Evolutionary conservation across 2,329 filamentous ascomycete species (phyloP), one percentile per base, ranked within the genome.

Genomic region (Penicillium sp.): DNA sequence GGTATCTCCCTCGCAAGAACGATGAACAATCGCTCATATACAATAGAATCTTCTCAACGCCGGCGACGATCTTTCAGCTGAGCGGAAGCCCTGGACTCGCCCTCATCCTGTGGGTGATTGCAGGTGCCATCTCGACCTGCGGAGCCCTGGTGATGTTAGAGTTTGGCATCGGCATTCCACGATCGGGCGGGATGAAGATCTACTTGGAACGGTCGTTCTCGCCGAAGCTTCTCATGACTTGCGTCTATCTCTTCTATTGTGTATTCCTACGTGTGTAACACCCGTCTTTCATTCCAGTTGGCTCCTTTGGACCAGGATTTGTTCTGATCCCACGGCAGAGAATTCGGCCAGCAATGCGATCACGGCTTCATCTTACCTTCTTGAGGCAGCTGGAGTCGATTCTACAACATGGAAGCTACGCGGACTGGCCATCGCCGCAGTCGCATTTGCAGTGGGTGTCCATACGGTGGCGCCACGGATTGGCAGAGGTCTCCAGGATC

Each of bases 1-100:
- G 16, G n/a, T 19, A n/a, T n/a, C 15, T 39, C 16, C 10, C 15
- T 17, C 9, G 10, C 5, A n/a, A n/a, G n/a, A 28, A 31, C 4
- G 2, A 4, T 25, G 14, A 9, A 29, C 19, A 20, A 21, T 11
- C 5, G 13, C 25, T 42, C 3, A 42, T 17, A 18, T n/a, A 7
- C n/a, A 13, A 35, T 31, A 54, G 53, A 21, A 54, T 56, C 4
- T 80, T 79, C 52, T 77, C 76, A 1, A 77, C 77, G 1, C 77
- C 77, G 1, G 73, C 73, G 2, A 74, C 76, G n/a, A 76, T 80
- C 33, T 77, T 77, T 42, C 67, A 69, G 6, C 71, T 73, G 1
- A 72, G 76, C 2, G 76, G 77, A 0, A 78, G 71, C 6, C 76
- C 79, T 3, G 77, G 77, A 2, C 69, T 77, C 30, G 67, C 71